A percentile compares a stretch with the other conserved stretches of the same genome.
Evolutionary conservation across 768 basidiomycete genomes (phyloP).

Genomic region (Termitomyces sp.): DNA sequence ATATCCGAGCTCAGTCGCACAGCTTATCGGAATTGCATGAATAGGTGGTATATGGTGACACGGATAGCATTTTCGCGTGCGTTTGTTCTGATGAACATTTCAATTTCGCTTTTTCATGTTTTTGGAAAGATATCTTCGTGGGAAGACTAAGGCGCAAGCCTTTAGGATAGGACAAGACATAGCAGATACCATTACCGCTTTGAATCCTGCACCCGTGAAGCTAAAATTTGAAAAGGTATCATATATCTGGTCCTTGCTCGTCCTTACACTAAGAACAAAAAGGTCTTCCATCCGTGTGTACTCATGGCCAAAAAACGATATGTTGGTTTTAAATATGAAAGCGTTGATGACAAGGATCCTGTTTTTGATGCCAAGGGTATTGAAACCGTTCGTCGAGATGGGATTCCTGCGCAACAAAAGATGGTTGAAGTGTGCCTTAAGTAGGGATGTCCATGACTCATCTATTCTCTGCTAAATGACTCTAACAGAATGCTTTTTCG

Average conservation of each 20-base stretch:
- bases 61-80: slow-evolving; percentile 89
- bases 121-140: slow-evolving; percentile 61
- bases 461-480: slow-evolving; percentile 1
- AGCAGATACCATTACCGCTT: slow-evolving; percentile 77
- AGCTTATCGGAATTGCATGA: not conserved
- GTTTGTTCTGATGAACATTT: slow-evolving; percentile 8
- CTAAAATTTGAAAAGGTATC: slow-evolving; percentile 95
- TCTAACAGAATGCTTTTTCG: slow-evolving; percentile 78
- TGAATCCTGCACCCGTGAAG: slow-evolving; percentile 90
- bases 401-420: slow-evolving; percentile 86
- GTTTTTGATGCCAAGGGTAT: slow-evolving; percentile 96
- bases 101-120: not conserved
- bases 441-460: slow-evolving; percentile 37
- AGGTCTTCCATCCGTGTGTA: slow-evolving; percentile 94
- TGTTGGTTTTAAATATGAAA: slow-evolving; percentile 95
- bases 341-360: slow-evolving; percentile 72
- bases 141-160: slow-evolving; percentile 90
- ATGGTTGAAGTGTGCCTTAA: slow-evolving; percentile 90
- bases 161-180: slow-evolving; percentile 94
- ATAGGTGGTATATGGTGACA: slow-evolving; percentile 94
- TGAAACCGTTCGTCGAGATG: slow-evolving; percentile 93
- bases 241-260: slow-evolving; percentile 4
- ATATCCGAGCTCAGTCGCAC: not conserved
- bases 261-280: not conserved
- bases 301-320: slow-evolving; percentile 99